These are phyloP conservation scores for Penicillium lagena DNA, from an alignment of 495 filamentous ascomycete genomes.

Conservation along the genomic window DNA sequence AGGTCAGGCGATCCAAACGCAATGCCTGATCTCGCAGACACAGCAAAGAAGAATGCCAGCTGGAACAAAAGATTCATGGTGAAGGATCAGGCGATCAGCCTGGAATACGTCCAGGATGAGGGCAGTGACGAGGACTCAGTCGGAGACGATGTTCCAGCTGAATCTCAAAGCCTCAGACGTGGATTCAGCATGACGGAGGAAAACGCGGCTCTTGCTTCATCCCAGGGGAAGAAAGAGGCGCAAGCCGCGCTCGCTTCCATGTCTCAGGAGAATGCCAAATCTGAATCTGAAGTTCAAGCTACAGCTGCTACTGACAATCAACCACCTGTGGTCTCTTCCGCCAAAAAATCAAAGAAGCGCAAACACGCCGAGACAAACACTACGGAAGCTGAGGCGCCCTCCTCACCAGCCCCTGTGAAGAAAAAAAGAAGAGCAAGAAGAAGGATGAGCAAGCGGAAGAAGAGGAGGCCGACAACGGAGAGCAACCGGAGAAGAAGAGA, in stretches of 20 bases:
- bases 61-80: neutral
- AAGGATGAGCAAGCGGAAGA: neutral
- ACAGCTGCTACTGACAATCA: too few relatives aligned
- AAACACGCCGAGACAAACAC: neutral
- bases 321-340: neutral
- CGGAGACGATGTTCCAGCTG: neutral
- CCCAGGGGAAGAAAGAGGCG: too few relatives aligned
- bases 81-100: constrained; percentile 13
- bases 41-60: constrained; percentile 1
- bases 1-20: constrained; percentile 17
- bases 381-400: neutral
- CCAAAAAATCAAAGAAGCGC: neutral
- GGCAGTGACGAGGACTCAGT: constrained; percentile 5
- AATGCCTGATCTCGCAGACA: constrained; percentile 10
- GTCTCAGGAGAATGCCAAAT: too few relatives aligned
- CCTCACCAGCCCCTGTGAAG: neutral
- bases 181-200: too few relatives aligned
- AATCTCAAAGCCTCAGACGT: too few relatives aligned
- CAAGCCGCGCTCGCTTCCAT: too few relatives aligned
- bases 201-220: too few relatives aligned
- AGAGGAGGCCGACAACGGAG: neutral
- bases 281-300: too few relatives aligned
- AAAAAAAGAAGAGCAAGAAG: constrained; percentile 6
- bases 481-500: constrained; percentile 2
- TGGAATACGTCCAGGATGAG: constrained; percentile 14